A percentile compares a stretch with the other conserved stretches of the same genome.
phyloP scores from a whole-genome alignment of 2,329 filamentous ascomycete genomes.

The Penicillium italicum region DNA sequence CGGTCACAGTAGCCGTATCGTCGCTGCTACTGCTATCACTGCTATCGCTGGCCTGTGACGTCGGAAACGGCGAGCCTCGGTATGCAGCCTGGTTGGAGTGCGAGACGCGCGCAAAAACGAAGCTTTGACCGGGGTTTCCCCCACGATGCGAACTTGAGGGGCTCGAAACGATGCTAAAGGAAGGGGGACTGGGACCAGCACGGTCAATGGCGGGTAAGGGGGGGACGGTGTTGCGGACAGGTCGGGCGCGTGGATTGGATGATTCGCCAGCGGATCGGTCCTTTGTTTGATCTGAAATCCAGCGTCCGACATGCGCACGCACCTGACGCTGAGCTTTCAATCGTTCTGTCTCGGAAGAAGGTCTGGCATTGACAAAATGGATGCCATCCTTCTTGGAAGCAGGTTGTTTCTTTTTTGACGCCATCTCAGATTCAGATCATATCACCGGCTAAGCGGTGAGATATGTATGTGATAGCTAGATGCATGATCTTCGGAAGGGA shows the following conservation, averaged over 20 bases:
- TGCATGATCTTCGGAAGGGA: background rate
- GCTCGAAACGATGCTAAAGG: slow-evolving; percentile 12
- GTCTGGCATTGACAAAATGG: slow-evolving; percentile 35
- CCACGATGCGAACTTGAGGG: background rate
- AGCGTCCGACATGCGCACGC: slow-evolving; percentile 36
- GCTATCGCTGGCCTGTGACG: slow-evolving; percentile 15
- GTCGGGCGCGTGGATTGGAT: background rate
- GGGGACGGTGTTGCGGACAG: background rate
- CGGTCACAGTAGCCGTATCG: slow-evolving; percentile 1
- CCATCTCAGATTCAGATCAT: slow-evolving; percentile 18
- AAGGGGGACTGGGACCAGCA: background rate
- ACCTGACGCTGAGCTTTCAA: slow-evolving; percentile 29
- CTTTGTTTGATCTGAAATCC: slow-evolving; percentile 37
- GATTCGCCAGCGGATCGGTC: slow-evolving; percentile 20
- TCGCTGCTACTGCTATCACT: slow-evolving; percentile 18
- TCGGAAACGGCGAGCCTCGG: slow-evolving; percentile 8
- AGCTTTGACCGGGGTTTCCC: background rate
- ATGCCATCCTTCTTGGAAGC: slow-evolving; percentile 25
- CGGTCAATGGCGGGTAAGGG: background rate
- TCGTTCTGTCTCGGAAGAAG: slow-evolving; percentile 29
- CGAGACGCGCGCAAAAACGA: background rate
- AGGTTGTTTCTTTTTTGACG: slow-evolving; percentile 20
- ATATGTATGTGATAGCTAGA: background rate
- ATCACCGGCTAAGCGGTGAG: background rate
- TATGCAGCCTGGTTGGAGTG: background rate